Evolutionary conservation across 2,329 filamentous ascomycete genomes (phyloP), one percentile per base, ranked within the genome.

Genomic region (Stachybotrys elegans): DNA sequence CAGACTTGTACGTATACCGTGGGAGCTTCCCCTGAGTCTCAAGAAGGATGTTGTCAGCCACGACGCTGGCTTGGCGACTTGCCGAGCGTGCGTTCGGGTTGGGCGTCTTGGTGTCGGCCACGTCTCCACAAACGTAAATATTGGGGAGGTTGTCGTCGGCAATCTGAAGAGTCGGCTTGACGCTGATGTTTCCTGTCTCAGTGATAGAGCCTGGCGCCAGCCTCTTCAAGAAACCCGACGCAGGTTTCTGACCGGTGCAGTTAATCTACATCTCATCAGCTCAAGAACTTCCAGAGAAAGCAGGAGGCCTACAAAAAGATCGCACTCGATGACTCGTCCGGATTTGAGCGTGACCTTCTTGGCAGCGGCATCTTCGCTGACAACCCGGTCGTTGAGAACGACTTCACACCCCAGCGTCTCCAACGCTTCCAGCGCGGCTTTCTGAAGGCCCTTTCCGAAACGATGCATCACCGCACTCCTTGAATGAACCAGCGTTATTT

Each of bases 121-220:
- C 77, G 49, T 86, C 82, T 16, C 83, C 83, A n/a, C 79, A 73
- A 2, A 75, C 76, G 51, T 81, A 86, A 3, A 85, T 67, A 47
- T 79, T 72, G 2, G 70, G 66, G 8, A 73, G 64, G 0, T 49
- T 46, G 2, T 67, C 59, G 50, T 78, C 73, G 7, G 60, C 54
- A 13, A 86, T 64, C 48, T 84, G 81, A 23, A 86, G 65, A 0
- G 75, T 81, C 0, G 72, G 66, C 40, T 72, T 70, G 20, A 84
- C 75, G 1, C 65, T 64, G 51, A 83, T 72, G 45, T 74, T 70
- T 2, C 73, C 74, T 0, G 69, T 70, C 4, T 59, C 50, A 0
- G 72, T 68, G 43, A 81, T 67, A 4, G 68, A 62, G 1, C 54
- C 44, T 0, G 73, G 70, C 2, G 69, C 68, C 6, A 79, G 56